Conservation (phyloP, 2,329 filamentous ascomycete genomes). For the Pseudocercospora fuligena region DNA sequence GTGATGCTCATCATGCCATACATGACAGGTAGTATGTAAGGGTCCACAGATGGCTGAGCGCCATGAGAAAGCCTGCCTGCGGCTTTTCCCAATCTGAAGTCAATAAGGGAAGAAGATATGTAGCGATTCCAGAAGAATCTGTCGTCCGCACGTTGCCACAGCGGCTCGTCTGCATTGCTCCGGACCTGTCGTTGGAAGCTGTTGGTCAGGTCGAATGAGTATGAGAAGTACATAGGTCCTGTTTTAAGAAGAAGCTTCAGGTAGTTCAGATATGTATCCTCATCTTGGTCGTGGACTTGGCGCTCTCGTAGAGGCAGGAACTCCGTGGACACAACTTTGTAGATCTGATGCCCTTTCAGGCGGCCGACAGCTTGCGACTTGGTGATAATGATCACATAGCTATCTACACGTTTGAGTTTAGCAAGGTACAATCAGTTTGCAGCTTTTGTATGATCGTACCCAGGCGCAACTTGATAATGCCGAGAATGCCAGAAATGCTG, state of each 20-base stretch:
- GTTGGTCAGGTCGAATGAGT: constrained; percentile 95
- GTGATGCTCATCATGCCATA: constrained; percentile 95
- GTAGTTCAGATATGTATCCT: constrained; percentile 85
- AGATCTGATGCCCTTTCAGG: constrained; percentile 93
- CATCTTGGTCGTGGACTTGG: constrained; percentile 87
- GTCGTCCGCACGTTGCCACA: constrained; percentile 93
- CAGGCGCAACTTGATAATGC: constrained; percentile 89
- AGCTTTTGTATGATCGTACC: constrained; percentile 59
- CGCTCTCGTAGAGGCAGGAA: constrained; percentile 93
- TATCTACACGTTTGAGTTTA: constrained; percentile 64
- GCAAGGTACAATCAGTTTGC: constrained; percentile 13
- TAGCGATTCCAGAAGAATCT: constrained; percentile 99
- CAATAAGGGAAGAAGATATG: constrained; percentile 86
- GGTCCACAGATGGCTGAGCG: constrained; percentile 77
- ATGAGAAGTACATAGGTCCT: constrained; percentile 96
- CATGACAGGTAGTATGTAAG: constrained; percentile 93
- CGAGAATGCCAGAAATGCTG: constrained; percentile 92
- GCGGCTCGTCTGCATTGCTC: constrained; percentile 69
- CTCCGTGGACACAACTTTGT: constrained; percentile 88
- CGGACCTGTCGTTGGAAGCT: constrained; percentile 92
- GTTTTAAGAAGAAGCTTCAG: constrained; percentile 81
- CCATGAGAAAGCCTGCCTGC: constrained; percentile 66
- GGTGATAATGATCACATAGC: constrained; percentile 95
- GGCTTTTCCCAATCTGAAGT: constrained; percentile 72
- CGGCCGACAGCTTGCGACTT: constrained; percentile 90